Evolutionary conservation across 768 basidiomycete species (phyloP).

Genomic region (Antrodiella citrinella): DNA sequence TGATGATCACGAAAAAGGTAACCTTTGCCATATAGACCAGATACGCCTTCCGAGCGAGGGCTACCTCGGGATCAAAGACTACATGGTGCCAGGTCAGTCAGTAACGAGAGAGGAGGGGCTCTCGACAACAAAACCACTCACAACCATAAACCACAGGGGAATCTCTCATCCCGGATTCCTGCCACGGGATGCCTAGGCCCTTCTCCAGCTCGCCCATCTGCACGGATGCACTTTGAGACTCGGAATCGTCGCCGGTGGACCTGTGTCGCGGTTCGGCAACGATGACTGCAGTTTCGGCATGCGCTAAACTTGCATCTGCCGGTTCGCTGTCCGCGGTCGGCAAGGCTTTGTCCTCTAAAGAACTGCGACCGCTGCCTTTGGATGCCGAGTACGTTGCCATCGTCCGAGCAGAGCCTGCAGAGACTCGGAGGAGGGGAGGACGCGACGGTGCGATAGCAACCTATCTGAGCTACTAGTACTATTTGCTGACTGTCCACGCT

Average conservation of each 20-base stretch:
- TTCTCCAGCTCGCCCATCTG: neutral
- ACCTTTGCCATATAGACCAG: constrained; percentile 25
- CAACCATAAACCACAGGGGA: neutral
- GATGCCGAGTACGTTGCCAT: neutral
- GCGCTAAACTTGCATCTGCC: neutral
- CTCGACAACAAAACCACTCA: neutral
- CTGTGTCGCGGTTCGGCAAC: neutral
- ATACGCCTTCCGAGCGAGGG: constrained; percentile 18
- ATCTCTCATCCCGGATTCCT: neutral
- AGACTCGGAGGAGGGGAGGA: neutral
- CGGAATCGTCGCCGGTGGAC: too few species aligned
- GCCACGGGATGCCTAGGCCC: neutral
- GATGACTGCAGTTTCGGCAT: neutral
- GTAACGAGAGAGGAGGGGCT: neutral
- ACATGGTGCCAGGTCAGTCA: neutral
- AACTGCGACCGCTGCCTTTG: neutral
- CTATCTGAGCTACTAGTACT: neutral
- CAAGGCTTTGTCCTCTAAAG: too few species aligned
- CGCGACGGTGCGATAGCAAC: neutral
- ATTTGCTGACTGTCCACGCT: neutral
- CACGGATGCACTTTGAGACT: too few species aligned
- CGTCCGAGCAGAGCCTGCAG: neutral
- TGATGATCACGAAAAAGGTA: constrained; percentile 23
- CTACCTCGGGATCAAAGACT: constrained; percentile 21
- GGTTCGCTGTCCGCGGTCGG: neutral